Evolutionary conservation across 345 rosid genomes (phyloP).

Genomic region (Acer negundo): DNA sequence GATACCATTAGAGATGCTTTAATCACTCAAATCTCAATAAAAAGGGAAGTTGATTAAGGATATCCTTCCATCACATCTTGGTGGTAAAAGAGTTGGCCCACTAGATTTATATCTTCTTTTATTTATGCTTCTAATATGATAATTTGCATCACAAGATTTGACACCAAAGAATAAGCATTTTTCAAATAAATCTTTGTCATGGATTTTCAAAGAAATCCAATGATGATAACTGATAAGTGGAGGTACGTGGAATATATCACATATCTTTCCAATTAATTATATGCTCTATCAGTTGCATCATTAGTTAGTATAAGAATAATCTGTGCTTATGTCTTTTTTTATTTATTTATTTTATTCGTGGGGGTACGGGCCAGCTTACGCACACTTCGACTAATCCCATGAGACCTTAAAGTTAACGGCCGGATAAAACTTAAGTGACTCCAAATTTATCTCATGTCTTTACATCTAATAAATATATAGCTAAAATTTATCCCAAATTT

Average conservation of each 20-base stretch:
- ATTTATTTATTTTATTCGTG: no score
- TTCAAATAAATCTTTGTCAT: not conserved
- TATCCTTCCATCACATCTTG: not conserved
- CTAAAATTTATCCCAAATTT: no score
- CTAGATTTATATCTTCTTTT: not conserved
- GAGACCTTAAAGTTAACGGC: no score
- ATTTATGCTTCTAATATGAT: not conserved
- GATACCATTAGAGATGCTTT: no score
- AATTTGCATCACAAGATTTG: slow-evolving; percentile 1
- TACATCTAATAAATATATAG: no score
- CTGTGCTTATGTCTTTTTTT: not conserved
- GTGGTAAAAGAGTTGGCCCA: not conserved
- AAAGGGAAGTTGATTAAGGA: no score
- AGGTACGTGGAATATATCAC: not conserved
- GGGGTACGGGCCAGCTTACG: no score
- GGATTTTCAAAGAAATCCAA: not conserved
- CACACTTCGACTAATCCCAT: no score
- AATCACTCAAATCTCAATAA: no score
- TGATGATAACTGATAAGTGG: not conserved
- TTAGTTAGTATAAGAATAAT: not conserved
- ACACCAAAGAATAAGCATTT: not conserved
- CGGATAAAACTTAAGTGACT: no score
- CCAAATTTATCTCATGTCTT: no score
- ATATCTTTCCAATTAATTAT: not conserved
- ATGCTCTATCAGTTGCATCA: not conserved